These are phyloP conservation scores for Saturnispora saitoi DNA, from an alignment of 805 yeast genomes.

Conservation along the genomic window DNA sequence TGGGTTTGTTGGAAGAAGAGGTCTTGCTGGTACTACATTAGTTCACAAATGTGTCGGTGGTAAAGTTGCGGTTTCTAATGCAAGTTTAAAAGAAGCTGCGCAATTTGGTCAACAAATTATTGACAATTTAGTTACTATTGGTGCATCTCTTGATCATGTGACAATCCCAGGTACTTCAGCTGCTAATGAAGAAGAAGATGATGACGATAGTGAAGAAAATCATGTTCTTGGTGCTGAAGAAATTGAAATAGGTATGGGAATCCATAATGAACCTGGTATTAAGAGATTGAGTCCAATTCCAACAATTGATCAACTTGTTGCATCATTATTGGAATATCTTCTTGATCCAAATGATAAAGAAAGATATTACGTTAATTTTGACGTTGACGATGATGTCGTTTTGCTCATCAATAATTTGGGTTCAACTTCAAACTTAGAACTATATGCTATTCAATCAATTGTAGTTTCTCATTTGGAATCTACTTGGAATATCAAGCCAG, in stretches of 20 bases:
- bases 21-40: constrained; percentile 82
- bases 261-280: constrained; percentile 91
- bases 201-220: constrained; percentile 34
- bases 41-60: constrained; percentile 86
- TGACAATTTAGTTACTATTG: constrained; percentile 70
- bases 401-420: constrained; percentile 80
- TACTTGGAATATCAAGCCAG: constrained; percentile 51
- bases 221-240: constrained; percentile 46
- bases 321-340: constrained; percentile 52
- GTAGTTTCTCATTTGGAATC: constrained; percentile 45
- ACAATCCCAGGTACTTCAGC: constrained; percentile 67
- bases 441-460: constrained; percentile 61
- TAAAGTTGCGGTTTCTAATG: constrained; percentile 25
- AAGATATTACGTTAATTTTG: constrained; percentile 71
- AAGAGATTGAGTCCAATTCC: constrained; percentile 61
- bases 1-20: constrained; percentile 89
- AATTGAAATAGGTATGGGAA: constrained; percentile 91
- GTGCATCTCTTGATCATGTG: constrained; percentile 83
- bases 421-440: constrained; percentile 75
- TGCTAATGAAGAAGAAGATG: constrained; percentile 13
- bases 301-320: constrained; percentile 48
- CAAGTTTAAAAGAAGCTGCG: constrained; percentile 43
- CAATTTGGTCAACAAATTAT: constrained; percentile 53
- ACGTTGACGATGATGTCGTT: constrained; percentile 49
- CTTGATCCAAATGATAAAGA: constrained; percentile 60